Evolutionary conservation across 495 filamentous ascomycete species (phyloP).

Genomic region (Penicillium antarcticum): DNA sequence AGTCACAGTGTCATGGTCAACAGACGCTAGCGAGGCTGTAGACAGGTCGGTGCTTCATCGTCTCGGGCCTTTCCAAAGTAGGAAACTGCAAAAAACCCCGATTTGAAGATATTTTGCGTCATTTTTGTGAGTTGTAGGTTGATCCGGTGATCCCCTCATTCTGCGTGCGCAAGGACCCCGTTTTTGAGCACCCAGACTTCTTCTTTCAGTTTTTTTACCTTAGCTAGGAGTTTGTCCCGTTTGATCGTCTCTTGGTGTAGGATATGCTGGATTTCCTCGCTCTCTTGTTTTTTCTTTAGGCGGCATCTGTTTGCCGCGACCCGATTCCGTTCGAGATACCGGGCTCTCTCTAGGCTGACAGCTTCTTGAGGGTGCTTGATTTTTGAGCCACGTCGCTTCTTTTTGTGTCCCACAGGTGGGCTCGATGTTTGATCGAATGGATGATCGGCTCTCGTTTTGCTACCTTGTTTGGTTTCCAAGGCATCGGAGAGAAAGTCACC

Average conservation of each 20-base stretch:
- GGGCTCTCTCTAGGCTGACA: background rate
- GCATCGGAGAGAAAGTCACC: too few species aligned
- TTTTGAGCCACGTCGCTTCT: too few species aligned
- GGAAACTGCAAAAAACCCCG: too few species aligned
- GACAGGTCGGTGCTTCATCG: too few species aligned
- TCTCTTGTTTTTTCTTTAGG: conserved; percentile 2
- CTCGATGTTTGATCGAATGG: too few species aligned
- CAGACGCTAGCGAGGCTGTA: too few species aligned
- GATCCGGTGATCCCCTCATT: conserved; percentile 1
- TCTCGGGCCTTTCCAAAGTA: too few species aligned
- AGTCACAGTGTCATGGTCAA: too few species aligned
- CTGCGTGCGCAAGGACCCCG: background rate
- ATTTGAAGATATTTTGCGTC: background rate
- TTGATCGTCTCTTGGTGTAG: background rate
- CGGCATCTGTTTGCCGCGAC: conserved; percentile 6
- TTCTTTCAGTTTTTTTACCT: background rate
- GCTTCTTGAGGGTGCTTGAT: background rate
- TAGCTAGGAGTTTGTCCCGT: background rate
- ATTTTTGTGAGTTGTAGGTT: background rate
- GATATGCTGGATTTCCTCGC: background rate
- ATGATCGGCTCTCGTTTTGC: too few species aligned
- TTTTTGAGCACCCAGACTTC: conserved; percentile 8
- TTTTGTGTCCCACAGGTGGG: too few species aligned
- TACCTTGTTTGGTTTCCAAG: too few species aligned
- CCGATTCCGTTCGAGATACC: conserved; percentile 4